phyloP scores from a whole-genome alignment of 768 basidiomycete genomes.

The Podaxis mareebaensis region DNA sequence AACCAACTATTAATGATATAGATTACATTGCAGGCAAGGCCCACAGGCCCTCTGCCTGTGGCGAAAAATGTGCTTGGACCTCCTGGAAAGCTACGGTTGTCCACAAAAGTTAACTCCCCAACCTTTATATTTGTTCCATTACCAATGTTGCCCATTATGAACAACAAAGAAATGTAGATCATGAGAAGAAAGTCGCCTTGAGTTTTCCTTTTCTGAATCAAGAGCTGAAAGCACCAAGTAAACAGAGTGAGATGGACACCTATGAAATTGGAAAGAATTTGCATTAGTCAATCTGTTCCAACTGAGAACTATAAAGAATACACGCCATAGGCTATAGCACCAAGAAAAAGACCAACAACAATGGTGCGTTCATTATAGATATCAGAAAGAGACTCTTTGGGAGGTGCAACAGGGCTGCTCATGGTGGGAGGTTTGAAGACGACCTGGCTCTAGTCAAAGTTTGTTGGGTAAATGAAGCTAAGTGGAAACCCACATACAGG shows the following conservation, averaged over 20 bases:
- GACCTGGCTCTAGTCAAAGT: neutral
- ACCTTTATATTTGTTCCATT: slow-evolving; percentile 22
- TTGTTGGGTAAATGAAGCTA: too few species aligned
- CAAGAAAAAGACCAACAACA: slow-evolving; percentile 22
- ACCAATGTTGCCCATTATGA: slow-evolving; percentile 23
- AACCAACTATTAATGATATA: slow-evolving; percentile 23
- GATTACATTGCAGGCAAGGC: slow-evolving; percentile 15
- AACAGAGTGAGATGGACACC: slow-evolving; percentile 18
- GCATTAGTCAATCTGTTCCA: neutral
- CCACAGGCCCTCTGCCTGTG: slow-evolving; percentile 13
- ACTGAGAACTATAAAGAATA: neutral
- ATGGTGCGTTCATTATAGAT: slow-evolving; percentile 23
- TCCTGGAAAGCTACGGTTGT: slow-evolving; percentile 21
- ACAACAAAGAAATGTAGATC: slow-evolving; percentile 20
- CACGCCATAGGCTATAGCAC: slow-evolving; percentile 23
- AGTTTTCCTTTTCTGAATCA: neutral
- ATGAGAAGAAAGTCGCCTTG: slow-evolving; percentile 12
- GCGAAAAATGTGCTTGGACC: slow-evolving; percentile 18
- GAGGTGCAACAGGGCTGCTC: slow-evolving; percentile 12
- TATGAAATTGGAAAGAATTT: neutral
- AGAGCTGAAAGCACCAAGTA: slow-evolving; percentile 15
- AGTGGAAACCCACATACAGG: too few species aligned
- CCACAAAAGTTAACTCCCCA: slow-evolving; percentile 20
- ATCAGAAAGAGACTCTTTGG: slow-evolving; percentile 14
- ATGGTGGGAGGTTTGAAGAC: neutral